Conservation (phyloP, 2,329 filamentous ascomycete genomes). For the Cladosporium austrohemisphaericum region DNA sequence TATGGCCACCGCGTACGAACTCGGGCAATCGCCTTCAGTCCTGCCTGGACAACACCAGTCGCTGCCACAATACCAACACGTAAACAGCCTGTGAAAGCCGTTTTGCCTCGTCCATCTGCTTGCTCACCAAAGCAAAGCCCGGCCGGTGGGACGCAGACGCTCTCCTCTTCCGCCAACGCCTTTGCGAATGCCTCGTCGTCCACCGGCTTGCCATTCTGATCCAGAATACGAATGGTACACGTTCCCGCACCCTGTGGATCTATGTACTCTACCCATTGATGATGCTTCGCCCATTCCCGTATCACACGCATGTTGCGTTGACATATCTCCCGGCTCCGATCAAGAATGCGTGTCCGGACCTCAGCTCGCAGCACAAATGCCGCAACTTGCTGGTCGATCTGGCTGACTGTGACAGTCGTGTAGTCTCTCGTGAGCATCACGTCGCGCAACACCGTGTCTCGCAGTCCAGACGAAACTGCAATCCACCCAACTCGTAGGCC, state of each 20-base stretch:
- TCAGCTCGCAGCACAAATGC: constrained; percentile 65
- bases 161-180: constrained; percentile 10
- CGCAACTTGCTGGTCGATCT: constrained; percentile 74
- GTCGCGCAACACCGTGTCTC: constrained; percentile 46
- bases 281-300: neutral
- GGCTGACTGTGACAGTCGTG: constrained; percentile 79
- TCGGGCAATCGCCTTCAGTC: constrained; percentile 23
- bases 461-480: constrained; percentile 59
- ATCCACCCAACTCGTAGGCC: constrained; percentile 83
- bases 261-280: neutral
- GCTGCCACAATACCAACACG: constrained; percentile 12
- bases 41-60: constrained; percentile 21
- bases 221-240: neutral
- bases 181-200: constrained; percentile 11
- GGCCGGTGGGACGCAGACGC: constrained; percentile 11
- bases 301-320: constrained; percentile 3
- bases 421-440: constrained; percentile 69
- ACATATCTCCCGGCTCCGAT: neutral
- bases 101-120: constrained; percentile 10
- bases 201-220: neutral
- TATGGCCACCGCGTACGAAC: neutral
- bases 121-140: constrained; percentile 10
- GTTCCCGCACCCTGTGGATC: neutral
- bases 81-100: constrained; percentile 8
- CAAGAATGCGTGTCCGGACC: constrained; percentile 59